phyloP scores from a whole-genome alignment of 768 basidiomycete genomes.

The Lepiota subincarnata region DNA sequence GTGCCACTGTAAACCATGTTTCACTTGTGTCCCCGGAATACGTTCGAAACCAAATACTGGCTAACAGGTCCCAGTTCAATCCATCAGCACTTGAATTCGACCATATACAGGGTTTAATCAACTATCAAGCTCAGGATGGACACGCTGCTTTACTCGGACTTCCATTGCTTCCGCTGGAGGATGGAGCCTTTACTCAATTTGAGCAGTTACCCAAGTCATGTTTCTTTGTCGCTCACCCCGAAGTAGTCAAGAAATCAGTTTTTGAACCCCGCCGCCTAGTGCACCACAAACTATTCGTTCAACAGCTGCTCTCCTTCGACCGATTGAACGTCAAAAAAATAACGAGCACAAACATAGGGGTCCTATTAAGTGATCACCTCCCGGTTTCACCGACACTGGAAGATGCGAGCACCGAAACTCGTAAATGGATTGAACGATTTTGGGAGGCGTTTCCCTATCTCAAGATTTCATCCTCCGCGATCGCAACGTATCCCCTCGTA shows the following conservation, averaged over 20 bases:
- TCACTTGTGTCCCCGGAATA: constrained; percentile 1
- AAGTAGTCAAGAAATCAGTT: constrained; percentile 11
- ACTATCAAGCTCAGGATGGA: constrained; percentile 17
- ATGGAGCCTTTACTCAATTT: constrained; percentile 27
- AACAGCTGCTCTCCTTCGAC: background rate
- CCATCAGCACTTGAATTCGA: constrained; percentile 19
- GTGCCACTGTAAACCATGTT: background rate
- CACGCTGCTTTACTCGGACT: constrained; percentile 23
- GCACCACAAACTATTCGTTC: background rate
- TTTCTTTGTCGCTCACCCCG: constrained; percentile 24
- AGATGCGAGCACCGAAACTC: background rate
- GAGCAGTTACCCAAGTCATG: constrained; percentile 14
- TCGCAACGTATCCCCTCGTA: constrained; percentile 30
- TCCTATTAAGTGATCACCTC: constrained; percentile 1
- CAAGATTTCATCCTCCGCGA: constrained; percentile 12
- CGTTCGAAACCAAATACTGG: constrained; percentile 5
- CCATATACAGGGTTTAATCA: constrained; percentile 22
- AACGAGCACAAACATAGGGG: background rate
- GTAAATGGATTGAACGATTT: constrained; percentile 27
- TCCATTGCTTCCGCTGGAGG: constrained; percentile 32
- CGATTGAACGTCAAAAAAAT: constrained; percentile 2
- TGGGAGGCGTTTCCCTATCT: constrained; percentile 23
- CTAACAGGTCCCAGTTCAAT: background rate
- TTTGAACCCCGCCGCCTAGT: constrained; percentile 18
- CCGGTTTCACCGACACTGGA: background rate